These are phyloP conservation scores for Coleophoma crateriformis DNA, from an alignment of 2,329 filamentous ascomycete species.

Conservation along the genomic window DNA sequence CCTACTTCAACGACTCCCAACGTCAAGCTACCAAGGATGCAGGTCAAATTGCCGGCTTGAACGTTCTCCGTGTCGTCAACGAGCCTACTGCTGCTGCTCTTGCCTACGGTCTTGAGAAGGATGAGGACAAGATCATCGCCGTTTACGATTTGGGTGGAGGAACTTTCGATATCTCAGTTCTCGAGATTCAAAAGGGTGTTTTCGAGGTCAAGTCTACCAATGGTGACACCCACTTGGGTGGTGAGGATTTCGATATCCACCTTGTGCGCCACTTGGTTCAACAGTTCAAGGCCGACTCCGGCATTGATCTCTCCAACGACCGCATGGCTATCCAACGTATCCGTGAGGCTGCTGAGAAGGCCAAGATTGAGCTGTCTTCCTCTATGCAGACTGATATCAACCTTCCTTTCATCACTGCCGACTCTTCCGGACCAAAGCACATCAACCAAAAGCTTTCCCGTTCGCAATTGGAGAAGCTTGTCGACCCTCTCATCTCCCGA, in stretches of 20 bases:
- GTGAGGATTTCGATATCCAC: constrained; percentile 95
- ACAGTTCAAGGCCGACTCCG: constrained; percentile 94
- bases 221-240: constrained; percentile 96
- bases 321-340: constrained; percentile 99
- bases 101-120: constrained; percentile 95
- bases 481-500: constrained; percentile 79
- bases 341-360: constrained; percentile 97
- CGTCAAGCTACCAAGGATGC: constrained; percentile 98
- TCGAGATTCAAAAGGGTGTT: constrained; percentile 95
- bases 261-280: constrained; percentile 90
- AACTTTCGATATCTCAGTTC: constrained; percentile 98
- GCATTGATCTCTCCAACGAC: constrained; percentile 83
- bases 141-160: constrained; percentile 98
- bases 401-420: constrained; percentile 96
- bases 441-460: constrained; percentile 95
- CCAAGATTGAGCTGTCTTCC: constrained; percentile 97
- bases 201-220: constrained; percentile 99
- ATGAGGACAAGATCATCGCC: constrained; percentile 80
- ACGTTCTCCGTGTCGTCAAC: constrained; percentile 96
- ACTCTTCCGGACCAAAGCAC: constrained; percentile 93
- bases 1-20: constrained; percentile 98
- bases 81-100: constrained; percentile 95
- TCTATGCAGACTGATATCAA: constrained; percentile 96
- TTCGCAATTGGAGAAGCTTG: constrained; percentile 86
- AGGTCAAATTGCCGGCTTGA: constrained; percentile 91